Conservation (phyloP, 139 green algal genomes). For the Coccomyxa sp. region DNA sequence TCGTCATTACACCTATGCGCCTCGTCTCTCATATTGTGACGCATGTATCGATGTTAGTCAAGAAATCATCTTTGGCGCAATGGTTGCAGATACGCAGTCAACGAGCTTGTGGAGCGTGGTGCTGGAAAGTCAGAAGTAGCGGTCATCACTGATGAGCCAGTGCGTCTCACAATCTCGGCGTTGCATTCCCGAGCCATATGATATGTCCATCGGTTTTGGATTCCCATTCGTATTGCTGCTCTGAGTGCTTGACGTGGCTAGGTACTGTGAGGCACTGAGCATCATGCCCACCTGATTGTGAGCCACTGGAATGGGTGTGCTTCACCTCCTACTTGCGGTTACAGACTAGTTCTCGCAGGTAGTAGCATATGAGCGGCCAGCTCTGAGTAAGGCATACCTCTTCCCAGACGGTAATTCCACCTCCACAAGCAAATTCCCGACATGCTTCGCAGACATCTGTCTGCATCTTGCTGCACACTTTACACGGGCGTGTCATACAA, state of each 20-base stretch:
- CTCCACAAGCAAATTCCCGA: not conserved
- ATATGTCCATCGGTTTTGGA: not conserved
- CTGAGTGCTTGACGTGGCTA: not conserved
- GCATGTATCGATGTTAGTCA: too few species aligned
- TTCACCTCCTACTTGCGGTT: too few species aligned
- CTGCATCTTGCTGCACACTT: not conserved
- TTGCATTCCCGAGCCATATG: too few species aligned
- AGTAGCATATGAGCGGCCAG: conserved; percentile 85
- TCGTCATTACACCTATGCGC: not conserved
- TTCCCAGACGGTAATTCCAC: conserved; percentile 38
- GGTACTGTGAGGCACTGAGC: too few species aligned
- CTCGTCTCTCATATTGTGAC: not conserved
- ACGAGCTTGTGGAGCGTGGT: conserved; percentile 51
- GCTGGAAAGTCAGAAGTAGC: conserved; percentile 46
- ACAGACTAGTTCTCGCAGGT: too few species aligned
- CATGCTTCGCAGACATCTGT: not conserved
- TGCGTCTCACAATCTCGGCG: conserved; percentile 27
- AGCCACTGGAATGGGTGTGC: too few species aligned
- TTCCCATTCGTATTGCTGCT: not conserved
- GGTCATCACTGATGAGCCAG: conserved; percentile 69
- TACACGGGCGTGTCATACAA: too few species aligned
- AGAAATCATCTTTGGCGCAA: not conserved
- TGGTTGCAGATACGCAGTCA: conserved; percentile 17
- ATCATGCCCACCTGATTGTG: too few species aligned
- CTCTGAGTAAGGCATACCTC: conserved; percentile 88